These are phyloP conservation scores for Lasiosphaeria miniovina DNA, from an alignment of 495 filamentous ascomycete species.

Conservation along the genomic window DNA sequence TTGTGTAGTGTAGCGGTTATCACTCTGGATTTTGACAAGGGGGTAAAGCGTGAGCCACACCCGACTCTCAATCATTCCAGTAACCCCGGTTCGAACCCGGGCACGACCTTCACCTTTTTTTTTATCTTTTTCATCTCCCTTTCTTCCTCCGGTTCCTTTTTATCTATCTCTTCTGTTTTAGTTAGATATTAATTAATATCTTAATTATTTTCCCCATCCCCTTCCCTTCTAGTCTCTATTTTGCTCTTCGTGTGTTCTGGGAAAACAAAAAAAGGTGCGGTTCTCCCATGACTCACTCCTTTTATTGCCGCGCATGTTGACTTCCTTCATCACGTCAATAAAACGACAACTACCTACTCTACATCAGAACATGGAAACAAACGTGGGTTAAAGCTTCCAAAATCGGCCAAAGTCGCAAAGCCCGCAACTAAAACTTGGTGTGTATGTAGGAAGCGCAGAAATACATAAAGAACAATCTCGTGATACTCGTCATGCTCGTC, in stretches of 20 bases:
- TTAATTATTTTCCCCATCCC: not conserved
- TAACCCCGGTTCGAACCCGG: slow-evolving; percentile 23
- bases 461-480: too few relatives aligned
- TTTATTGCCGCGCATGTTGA: too few relatives aligned
- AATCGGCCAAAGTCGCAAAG: too few relatives aligned
- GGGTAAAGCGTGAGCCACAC: not conserved
- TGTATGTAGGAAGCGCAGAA: too few relatives aligned
- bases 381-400: too few relatives aligned
- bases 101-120: slow-evolving; percentile 17
- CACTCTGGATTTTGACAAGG: slow-evolving; percentile 20
- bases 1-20: slow-evolving; percentile 24
- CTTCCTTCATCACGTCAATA: too few relatives aligned
- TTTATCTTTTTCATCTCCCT: not conserved
- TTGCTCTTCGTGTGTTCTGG: not conserved
- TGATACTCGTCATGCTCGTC: too few relatives aligned
- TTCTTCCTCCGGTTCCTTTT: not conserved
- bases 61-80: slow-evolving; percentile 4
- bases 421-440: too few relatives aligned
- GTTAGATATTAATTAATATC: not conserved
- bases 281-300: too few relatives aligned
- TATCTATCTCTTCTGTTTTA: not conserved
- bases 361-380: too few relatives aligned
- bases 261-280: not conserved
- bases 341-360: too few relatives aligned
- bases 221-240: not conserved